Percentiles rank a stretch among this genome's conserved stretches.
Conservation (phyloP, 2,329 filamentous ascomycete genomes). For the Bipolaris victoriae region DNA sequence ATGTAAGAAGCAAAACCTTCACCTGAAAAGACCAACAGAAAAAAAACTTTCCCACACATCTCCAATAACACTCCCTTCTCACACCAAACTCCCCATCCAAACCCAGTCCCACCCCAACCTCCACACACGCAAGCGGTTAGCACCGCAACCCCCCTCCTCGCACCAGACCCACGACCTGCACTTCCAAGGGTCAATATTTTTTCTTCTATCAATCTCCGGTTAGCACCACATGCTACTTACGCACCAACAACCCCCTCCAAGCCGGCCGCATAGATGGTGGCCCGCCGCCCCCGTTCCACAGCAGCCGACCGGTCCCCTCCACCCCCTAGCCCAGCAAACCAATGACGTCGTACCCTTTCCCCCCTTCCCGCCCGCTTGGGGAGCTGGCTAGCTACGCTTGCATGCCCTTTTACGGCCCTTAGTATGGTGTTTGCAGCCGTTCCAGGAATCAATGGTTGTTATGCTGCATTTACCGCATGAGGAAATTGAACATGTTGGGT, state of each 20-base stretch:
- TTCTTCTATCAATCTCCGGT: conserved; percentile 1
- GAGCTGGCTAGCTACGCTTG: conserved; percentile 12
- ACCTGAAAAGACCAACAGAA: neutral
- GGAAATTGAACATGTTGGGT: conserved; percentile 20
- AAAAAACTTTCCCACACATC: neutral
- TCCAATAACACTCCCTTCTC: neutral
- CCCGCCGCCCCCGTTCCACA: conserved; percentile 8
- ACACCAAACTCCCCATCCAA: neutral
- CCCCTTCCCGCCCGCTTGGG: too few relatives aligned
- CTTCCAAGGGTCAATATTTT: conserved; percentile 1
- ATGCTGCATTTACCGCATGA: conserved; percentile 24
- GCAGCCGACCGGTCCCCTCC: conserved; percentile 4
- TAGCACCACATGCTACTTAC: neutral
- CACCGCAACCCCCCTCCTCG: neutral
- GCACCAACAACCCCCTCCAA: neutral
- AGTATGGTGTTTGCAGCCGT: conserved; percentile 40
- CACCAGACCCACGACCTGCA: neutral
- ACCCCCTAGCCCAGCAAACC: neutral
- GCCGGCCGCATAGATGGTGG: conserved; percentile 12
- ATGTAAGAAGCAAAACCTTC: neutral
- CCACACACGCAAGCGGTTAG: neutral
- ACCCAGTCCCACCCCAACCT: neutral
- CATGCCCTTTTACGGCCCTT: conserved; percentile 22
- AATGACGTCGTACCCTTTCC: neutral
- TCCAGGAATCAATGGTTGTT: conserved; percentile 40